phyloP scores from a whole-genome alignment of 192 early-diverging fungal genomes.

The Geranomyces variabilis region DNA sequence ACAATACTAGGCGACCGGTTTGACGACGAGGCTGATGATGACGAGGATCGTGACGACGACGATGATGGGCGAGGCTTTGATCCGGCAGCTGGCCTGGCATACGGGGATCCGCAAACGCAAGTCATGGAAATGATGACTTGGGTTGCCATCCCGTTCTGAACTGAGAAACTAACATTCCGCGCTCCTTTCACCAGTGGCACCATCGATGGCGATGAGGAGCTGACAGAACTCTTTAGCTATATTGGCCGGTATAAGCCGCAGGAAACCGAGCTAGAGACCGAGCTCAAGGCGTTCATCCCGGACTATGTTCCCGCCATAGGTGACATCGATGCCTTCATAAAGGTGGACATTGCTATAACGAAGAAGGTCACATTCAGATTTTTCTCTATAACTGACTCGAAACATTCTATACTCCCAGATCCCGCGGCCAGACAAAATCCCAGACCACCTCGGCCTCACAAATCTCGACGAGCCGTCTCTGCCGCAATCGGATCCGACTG shows the following conservation, averaged over 20 bases:
- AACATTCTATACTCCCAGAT: constrained; percentile 40
- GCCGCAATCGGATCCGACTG: constrained; percentile 58
- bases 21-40: not conserved
- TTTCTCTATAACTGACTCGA: too few relatives aligned
- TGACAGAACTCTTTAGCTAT: constrained; percentile 58
- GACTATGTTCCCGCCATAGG: constrained; percentile 67
- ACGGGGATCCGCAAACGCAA: too few relatives aligned
- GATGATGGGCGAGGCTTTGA: constrained; percentile 2
- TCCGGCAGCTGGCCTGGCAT: too few relatives aligned
- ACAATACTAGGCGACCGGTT: not conserved
- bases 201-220: constrained; percentile 40
- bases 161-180: too few relatives aligned
- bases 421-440: constrained; percentile 48
- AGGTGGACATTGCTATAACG: too few relatives aligned
- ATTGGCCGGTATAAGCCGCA: constrained; percentile 56
- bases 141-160: too few relatives aligned
- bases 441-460: constrained; percentile 52
- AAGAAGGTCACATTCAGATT: too few relatives aligned
- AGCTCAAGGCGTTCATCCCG: constrained; percentile 60
- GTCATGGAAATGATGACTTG: too few relatives aligned
- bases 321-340: constrained; percentile 69
- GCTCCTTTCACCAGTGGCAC: not conserved
- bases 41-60: constrained; percentile 17
- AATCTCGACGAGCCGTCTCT: constrained; percentile 57
- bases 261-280: constrained; percentile 56